Evolutionary conservation across 495 filamentous ascomycete genomes (phyloP).

Genomic region (Penicillium chermesinum): DNA sequence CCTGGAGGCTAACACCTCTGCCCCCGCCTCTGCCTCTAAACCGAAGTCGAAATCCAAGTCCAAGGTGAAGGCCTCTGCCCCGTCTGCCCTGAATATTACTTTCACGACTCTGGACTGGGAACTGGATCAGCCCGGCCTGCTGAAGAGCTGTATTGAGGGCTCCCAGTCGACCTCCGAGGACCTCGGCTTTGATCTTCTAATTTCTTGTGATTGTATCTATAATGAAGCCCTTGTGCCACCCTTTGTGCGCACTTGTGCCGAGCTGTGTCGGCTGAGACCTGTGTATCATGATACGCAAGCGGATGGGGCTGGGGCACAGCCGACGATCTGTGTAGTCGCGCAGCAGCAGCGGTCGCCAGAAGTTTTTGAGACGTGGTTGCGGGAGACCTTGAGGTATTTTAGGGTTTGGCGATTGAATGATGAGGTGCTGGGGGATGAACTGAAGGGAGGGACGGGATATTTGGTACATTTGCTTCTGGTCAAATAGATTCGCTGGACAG

Average conservation of each 20-base stretch:
- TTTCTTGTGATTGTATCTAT: slow-evolving; percentile 89
- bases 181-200: slow-evolving; percentile 51
- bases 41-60: slow-evolving; percentile 10
- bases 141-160: slow-evolving; percentile 25
- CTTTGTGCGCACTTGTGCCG: slow-evolving; percentile 79
- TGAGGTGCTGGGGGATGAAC: slow-evolving; percentile 44
- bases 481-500: slow-evolving; percentile 8
- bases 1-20: slow-evolving; percentile 54
- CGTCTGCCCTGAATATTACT: slow-evolving; percentile 26
- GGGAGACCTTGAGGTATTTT: slow-evolving; percentile 59
- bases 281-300: slow-evolving; percentile 10
- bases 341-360: slow-evolving; percentile 81
- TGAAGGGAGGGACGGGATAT: slow-evolving; percentile 50
- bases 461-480: slow-evolving; percentile 39
- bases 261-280: slow-evolving; percentile 59
- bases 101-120: slow-evolving; percentile 46
- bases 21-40: background rate
- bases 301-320: slow-evolving; percentile 15
- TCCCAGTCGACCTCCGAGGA: slow-evolving; percentile 18
- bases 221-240: slow-evolving; percentile 78
- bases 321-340: slow-evolving; percentile 67
- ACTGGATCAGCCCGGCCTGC: slow-evolving; percentile 26
- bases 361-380: slow-evolving; percentile 81
- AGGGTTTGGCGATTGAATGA: slow-evolving; percentile 74
- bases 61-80: slow-evolving; percentile 3